Conservation (phyloP, 2,329 filamentous ascomycete species). For the Penicillium nordicum region DNA sequence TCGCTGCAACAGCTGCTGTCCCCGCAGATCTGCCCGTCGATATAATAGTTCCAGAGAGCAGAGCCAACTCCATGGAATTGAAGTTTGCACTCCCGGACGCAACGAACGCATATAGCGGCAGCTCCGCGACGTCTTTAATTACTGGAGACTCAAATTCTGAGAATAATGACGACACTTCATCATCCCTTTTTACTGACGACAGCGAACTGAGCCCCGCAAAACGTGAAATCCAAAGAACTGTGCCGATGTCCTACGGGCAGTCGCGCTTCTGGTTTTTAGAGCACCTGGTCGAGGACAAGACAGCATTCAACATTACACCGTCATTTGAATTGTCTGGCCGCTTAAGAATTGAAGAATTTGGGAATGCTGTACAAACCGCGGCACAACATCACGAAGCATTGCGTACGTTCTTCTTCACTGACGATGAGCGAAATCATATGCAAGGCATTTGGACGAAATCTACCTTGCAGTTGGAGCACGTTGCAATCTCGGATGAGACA, state of each 20-base stretch:
- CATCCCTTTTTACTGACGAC: slow-evolving; percentile 8
- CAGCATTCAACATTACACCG: slow-evolving; percentile 42
- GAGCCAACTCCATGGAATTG: background rate
- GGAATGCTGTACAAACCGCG: slow-evolving; percentile 33
- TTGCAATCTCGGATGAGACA: slow-evolving; percentile 8
- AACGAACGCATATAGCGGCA: slow-evolving; percentile 4
- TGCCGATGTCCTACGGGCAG: slow-evolving; percentile 42
- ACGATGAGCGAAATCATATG: slow-evolving; percentile 10
- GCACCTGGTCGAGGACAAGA: slow-evolving; percentile 32
- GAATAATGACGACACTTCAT: slow-evolving; percentile 11
- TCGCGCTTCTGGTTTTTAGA: slow-evolving; percentile 41
- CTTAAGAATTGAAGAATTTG: slow-evolving; percentile 31
- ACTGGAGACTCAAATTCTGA: slow-evolving; percentile 17
- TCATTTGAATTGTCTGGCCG: slow-evolving; percentile 32
- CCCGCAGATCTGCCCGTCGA: background rate
- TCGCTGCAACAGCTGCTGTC: background rate
- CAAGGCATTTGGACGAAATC: slow-evolving; percentile 27
- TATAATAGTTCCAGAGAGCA: background rate
- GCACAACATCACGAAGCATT: slow-evolving; percentile 32
- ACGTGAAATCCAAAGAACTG: slow-evolving; percentile 2
- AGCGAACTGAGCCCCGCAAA: background rate
- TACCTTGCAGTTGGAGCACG: slow-evolving; percentile 27
- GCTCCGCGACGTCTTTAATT: slow-evolving; percentile 10
- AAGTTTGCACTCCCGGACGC: slow-evolving; percentile 3
- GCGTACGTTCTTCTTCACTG: slow-evolving; percentile 31